Percentiles rank a stretch among this genome's conserved stretches.
These are phyloP conservation scores for Aureobasidium subglaciale DNA, from an alignment of 2,329 filamentous ascomycete species.

Conservation along the genomic window DNA sequence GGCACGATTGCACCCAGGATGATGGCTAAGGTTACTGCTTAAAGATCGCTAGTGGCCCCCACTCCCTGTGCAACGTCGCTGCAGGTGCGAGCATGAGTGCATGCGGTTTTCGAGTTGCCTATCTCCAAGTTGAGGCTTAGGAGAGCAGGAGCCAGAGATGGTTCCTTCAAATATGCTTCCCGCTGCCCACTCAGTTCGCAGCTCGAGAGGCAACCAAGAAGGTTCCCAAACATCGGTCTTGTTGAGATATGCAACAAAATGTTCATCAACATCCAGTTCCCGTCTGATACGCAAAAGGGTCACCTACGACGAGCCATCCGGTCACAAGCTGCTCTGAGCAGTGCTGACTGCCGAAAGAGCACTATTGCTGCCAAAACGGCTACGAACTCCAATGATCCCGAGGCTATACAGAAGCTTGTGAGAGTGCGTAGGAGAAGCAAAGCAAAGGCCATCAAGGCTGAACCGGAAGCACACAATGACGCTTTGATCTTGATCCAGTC, in stretches of 20 bases:
- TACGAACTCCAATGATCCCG: neutral
- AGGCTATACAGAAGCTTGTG: neutral
- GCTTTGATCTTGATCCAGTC: neutral
- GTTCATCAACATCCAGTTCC: constrained; percentile 5
- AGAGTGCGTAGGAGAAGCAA: neutral
- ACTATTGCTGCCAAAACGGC: neutral
- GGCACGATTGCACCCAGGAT: neutral
- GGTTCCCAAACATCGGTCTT: neutral
- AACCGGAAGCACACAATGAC: neutral
- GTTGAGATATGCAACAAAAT: neutral
- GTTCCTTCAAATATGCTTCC: neutral
- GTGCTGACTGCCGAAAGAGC: neutral
- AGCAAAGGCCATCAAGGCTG: neutral
- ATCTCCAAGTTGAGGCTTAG: neutral
- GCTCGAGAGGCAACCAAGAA: neutral
- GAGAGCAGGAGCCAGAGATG: neutral
- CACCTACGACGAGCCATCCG: constrained; percentile 2
- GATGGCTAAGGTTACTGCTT: neutral
- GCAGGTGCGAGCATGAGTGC: neutral
- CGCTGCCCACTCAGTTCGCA: neutral
- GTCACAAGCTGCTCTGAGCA: constrained; percentile 2
- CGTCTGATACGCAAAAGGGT: constrained; percentile 3
- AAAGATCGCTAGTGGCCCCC: neutral
- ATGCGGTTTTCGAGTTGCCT: neutral
- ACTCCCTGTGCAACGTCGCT: neutral